Evolutionary conservation across 495 filamentous ascomycete genomes (phyloP).

Genomic region (Penicillium paxilli): DNA sequence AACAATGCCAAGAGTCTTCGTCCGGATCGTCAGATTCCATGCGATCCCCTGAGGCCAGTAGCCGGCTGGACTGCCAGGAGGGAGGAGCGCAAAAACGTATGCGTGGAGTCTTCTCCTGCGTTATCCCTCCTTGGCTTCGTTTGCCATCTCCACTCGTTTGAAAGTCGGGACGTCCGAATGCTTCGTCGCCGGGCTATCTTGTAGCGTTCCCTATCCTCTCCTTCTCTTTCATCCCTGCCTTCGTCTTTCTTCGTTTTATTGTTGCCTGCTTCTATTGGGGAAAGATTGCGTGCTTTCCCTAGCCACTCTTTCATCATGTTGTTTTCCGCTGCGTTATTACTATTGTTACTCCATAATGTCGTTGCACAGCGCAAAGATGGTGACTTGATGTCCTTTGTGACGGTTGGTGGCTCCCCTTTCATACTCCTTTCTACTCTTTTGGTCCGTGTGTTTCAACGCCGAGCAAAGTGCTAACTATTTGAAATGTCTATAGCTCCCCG

Average conservation of each 20-base stretch:
- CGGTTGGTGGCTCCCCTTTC: slow-evolving; percentile 21
- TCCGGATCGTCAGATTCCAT: slow-evolving; percentile 31
- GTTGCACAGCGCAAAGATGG: slow-evolving; percentile 33
- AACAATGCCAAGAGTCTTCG: slow-evolving; percentile 36
- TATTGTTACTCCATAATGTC: slow-evolving; percentile 25
- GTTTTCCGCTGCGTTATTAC: slow-evolving; percentile 27
- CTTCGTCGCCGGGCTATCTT: slow-evolving; percentile 16
- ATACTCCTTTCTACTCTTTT: not conserved
- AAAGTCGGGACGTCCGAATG: slow-evolving; percentile 21
- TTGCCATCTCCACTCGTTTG: slow-evolving; percentile 12
- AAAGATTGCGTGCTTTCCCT: slow-evolving; percentile 28
- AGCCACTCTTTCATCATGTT: slow-evolving; percentile 36
- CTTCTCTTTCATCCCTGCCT: slow-evolving; percentile 7
- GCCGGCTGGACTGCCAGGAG: not conserved
- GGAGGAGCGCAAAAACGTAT: not conserved
- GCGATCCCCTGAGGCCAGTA: slow-evolving; percentile 4
- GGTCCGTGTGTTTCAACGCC: not conserved
- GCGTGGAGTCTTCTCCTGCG: slow-evolving; percentile 2
- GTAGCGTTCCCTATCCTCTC: slow-evolving; percentile 8
- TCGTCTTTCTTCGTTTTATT: slow-evolving; percentile 5
- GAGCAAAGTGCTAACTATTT: not conserved
- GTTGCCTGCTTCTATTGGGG: slow-evolving; percentile 6
- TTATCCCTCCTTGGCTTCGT: slow-evolving; percentile 17
- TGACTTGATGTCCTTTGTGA: slow-evolving; percentile 43
- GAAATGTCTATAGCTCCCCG: slow-evolving; percentile 23